These are phyloP conservation scores for Leucocoprinus gongylophorus DNA, from an alignment of 1,284 basidiomycete species.

Conservation along the genomic window DNA sequence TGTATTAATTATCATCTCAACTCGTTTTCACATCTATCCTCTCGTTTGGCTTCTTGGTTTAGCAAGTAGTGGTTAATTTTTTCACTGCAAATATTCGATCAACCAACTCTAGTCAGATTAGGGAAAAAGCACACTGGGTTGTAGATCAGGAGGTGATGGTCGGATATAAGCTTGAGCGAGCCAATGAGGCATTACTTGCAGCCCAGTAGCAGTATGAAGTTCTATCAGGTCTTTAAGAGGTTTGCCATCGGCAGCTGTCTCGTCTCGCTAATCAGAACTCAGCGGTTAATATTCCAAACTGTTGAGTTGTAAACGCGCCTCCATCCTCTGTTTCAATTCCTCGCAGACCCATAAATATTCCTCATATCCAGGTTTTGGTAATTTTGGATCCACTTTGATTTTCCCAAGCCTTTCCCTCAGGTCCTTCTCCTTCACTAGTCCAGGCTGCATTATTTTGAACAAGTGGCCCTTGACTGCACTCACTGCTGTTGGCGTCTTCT, in stretches of 20 bases:
- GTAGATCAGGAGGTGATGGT: constrained; percentile 25
- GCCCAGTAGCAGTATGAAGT: constrained; percentile 44
- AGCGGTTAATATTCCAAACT: constrained; percentile 3
- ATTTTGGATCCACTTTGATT: constrained; percentile 34
- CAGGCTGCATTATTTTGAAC: constrained; percentile 87
- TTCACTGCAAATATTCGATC: not conserved
- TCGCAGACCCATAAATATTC: constrained; percentile 56
- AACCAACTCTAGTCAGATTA: too few relatives aligned
- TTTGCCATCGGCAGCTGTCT: constrained; percentile 31
- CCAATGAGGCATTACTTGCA: constrained; percentile 73
- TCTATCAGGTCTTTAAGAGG: constrained; percentile 40
- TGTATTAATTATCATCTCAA: too few relatives aligned
- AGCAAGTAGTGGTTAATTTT: not conserved
- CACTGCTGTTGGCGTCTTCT: constrained; percentile 67
- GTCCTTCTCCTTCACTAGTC: constrained; percentile 63
- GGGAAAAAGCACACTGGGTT: not conserved
- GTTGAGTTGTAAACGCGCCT: constrained; percentile 34
- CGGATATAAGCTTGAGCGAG: constrained; percentile 83
- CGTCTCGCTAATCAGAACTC: constrained; percentile 36
- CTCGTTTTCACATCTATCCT: too few relatives aligned
- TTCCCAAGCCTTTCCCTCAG: constrained; percentile 66
- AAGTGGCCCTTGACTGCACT: constrained; percentile 89
- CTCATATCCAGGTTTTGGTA: constrained; percentile 37
- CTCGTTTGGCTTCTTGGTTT: not conserved
- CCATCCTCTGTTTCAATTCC: constrained; percentile 63